phyloP scores from a whole-genome alignment of 2,329 filamentous ascomycete genomes.

The Cladophialophora psammophila region DNA sequence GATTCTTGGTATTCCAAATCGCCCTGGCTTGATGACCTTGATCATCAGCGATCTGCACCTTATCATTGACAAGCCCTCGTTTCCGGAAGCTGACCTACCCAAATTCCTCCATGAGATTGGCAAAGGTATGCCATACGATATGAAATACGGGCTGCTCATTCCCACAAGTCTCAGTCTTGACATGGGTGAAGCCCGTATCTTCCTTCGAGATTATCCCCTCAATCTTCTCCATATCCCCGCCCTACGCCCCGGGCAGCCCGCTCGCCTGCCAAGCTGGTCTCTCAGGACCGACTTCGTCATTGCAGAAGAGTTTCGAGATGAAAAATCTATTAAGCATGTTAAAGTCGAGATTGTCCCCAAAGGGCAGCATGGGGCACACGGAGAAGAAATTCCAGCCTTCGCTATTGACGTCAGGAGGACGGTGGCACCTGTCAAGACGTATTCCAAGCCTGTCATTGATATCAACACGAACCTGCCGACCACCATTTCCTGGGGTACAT shows the following conservation, averaged over 20 bases:
- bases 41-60: slow-evolving; percentile 85
- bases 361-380: slow-evolving; percentile 61
- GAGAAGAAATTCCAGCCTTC: slow-evolving; percentile 69
- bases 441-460: slow-evolving; percentile 88
- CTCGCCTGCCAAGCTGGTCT: slow-evolving; percentile 79
- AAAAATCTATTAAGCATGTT: slow-evolving; percentile 80
- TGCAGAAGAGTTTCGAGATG: slow-evolving; percentile 86
- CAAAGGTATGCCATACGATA: slow-evolving; percentile 95
- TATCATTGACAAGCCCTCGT: slow-evolving; percentile 88
- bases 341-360: slow-evolving; percentile 85
- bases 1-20: slow-evolving; percentile 82
- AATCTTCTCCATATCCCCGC: slow-evolving; percentile 89
- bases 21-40: slow-evolving; percentile 82
- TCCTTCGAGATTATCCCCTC: slow-evolving; percentile 89
- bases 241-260: slow-evolving; percentile 79
- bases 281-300: slow-evolving; percentile 92
- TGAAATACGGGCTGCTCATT: slow-evolving; percentile 86
- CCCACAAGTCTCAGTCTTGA: slow-evolving; percentile 89
- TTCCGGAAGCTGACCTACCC: slow-evolving; percentile 80
- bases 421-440: slow-evolving; percentile 93
- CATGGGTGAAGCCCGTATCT: slow-evolving; percentile 88
- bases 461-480: slow-evolving; percentile 94
- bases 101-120: slow-evolving; percentile 86
- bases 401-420: slow-evolving; percentile 87
- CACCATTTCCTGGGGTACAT: slow-evolving; percentile 94